Evolutionary conservation across 108 stramenopile genomes (phyloP).

Genomic region (Fistulifera pelliculosa): DNA sequence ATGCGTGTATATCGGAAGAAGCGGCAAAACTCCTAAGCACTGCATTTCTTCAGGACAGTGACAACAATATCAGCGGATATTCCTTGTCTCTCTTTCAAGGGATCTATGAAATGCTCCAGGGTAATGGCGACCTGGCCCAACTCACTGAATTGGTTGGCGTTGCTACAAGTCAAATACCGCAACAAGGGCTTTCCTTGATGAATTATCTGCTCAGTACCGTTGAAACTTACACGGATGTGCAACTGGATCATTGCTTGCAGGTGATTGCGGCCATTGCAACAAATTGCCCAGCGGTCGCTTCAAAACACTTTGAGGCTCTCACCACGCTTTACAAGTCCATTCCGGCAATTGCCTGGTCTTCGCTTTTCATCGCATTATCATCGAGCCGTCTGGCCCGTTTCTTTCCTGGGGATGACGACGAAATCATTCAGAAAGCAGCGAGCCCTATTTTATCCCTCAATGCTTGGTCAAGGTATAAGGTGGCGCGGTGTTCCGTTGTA

Average conservation of each 20-base stretch:
- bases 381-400: not conserved
- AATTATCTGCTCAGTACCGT: not conserved
- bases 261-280: conserved; percentile 20
- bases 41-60: not conserved
- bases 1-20: conserved; percentile 15
- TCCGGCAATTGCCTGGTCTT: not conserved
- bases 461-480: not conserved
- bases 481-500: not conserved
- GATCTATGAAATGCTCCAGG: not conserved
- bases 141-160: conserved; percentile 1
- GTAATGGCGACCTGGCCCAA: not conserved
- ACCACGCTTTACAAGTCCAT: not conserved
- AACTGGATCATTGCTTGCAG: not conserved
- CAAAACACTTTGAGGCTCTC: not conserved
- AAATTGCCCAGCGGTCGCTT: conserved; percentile 17
- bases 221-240: not conserved
- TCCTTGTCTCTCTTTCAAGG: not conserved
- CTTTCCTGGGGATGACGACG: not conserved
- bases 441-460: not conserved
- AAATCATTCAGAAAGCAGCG: not conserved
- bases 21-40: conserved; percentile 22
- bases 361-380: not conserved
- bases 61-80: conserved; percentile 1
- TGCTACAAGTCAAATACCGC: conserved; percentile 8
- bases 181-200: conserved; percentile 18